Evolutionary conservation across 331 rosid genomes (phyloP).

Genomic region (Pyracantha coccinea): DNA sequence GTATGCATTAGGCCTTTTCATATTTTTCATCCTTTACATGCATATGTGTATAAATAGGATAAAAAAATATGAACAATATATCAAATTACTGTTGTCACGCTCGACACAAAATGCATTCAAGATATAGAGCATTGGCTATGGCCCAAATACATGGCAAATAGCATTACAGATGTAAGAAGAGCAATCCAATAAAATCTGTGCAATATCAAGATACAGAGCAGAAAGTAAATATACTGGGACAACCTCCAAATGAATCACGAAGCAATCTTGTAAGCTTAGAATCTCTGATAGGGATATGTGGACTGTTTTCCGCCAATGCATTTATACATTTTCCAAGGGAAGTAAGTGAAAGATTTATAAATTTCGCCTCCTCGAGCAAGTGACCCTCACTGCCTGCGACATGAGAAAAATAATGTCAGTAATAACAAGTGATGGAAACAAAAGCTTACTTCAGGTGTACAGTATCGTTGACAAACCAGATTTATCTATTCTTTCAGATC

Average conservation of each 20-base stretch:
- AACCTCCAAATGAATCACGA: constrained; percentile 78
- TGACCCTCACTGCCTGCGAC: constrained; percentile 67
- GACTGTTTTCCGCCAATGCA: constrained; percentile 65
- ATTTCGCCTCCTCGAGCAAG: constrained; percentile 66
- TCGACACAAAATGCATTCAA: background rate
- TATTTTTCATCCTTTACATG: background rate
- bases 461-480: constrained; percentile 41
- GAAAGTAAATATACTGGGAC: constrained; percentile 3
- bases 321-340: constrained; percentile 78
- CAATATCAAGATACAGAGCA: background rate
- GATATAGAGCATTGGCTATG: background rate
- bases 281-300: constrained; percentile 67
- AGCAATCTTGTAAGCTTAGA: constrained; percentile 76
- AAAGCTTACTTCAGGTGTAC: background rate
- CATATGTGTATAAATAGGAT: background rate
- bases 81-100: background rate
- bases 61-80: background rate
- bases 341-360: constrained; percentile 65
- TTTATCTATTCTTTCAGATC: constrained; percentile 70
- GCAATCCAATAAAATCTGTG: background rate
- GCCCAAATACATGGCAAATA: background rate
- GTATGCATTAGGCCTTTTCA: background rate
- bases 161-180: background rate
- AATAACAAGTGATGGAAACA: background rate
- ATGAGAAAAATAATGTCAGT: background rate